Evolutionary conservation across 768 basidiomycete genomes (phyloP), one percentile per base, ranked within the genome.

Genomic region (Tremella mesenterica): DNA sequence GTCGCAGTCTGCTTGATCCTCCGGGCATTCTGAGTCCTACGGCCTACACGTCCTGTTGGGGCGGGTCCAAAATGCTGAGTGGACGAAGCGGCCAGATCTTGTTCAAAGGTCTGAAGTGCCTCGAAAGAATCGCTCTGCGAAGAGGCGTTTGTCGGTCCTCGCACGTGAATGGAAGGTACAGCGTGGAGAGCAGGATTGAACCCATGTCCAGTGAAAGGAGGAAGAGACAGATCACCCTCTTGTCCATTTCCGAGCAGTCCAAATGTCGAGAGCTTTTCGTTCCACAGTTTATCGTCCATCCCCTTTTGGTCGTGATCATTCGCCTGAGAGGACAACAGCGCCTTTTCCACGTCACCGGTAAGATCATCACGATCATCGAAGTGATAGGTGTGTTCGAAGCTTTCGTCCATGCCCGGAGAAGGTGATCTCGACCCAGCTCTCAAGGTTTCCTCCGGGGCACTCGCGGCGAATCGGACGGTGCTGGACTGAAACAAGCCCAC

Each of bases 21-120:
- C 8, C 60, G 49, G 27, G 60, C 65, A 33, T 62, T 64, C 29
- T 69, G 60, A 7, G 64, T 63, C 39, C 71, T 50, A 18, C 71
- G 45, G 7, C 64, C 55, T 1, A 73, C 66, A 4, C 66, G 58
- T 23, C 71, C 71, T 0, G 52, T 56, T 2, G 71, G 71, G n/a
- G 71, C 69, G 4, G 69, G 71, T 25, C 71, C 71, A 44, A 69
- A 73, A 41, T 73, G 71, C 34, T 64, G 65, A 1, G 69, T 71
- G 0, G 55, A 33, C 3, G 64, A 57, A 14, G 56, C 16, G 12
- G 23, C 33, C 26, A 64, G 34, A 30, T 54, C 52, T 28, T 46
- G 7, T 21, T 28, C 20, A 7, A 3, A 3, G 7, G 4, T 8
- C 13, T 46, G 14, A n/a, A n/a, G 20, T 7, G 13, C 16, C 13